Evolutionary conservation across 106 monocot genomes (phyloP).

Genomic region (Acorus calamus): DNA sequence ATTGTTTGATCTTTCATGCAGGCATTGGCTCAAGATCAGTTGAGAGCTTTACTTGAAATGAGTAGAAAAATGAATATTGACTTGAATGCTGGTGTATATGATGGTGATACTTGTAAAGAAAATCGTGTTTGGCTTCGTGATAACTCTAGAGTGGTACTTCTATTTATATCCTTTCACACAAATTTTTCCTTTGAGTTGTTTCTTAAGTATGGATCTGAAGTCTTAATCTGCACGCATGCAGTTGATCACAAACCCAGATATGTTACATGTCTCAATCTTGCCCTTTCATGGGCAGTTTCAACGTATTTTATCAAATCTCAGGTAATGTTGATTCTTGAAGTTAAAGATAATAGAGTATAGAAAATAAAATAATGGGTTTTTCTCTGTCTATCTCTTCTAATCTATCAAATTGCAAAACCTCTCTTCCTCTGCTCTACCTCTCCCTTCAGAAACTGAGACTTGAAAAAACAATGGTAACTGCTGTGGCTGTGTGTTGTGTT

Average conservation of each 20-base stretch:
- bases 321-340: conserved; percentile 20
- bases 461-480: too few relatives aligned
- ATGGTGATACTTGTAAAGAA: conserved; percentile 73
- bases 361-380: too few relatives aligned
- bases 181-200: not conserved
- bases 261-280: conserved; percentile 87
- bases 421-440: too few relatives aligned
- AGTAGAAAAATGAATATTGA: conserved; percentile 24
- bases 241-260: conserved; percentile 97
- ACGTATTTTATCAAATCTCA: conserved; percentile 79
- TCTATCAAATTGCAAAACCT: too few relatives aligned
- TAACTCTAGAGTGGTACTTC: conserved; percentile 63
- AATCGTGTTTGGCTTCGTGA: conserved; percentile 56
- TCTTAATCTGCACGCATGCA: conserved; percentile 23
- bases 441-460: too few relatives aligned
- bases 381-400: too few relatives aligned
- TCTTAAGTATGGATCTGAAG: conserved; percentile 1
- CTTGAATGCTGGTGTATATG: conserved; percentile 63
- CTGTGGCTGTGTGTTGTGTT: too few relatives aligned
- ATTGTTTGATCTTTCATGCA: conserved; percentile 13
- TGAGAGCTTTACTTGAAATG: conserved; percentile 67
- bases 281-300: conserved; percentile 72
- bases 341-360: too few relatives aligned
- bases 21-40: conserved; percentile 96
- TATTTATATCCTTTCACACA: too few relatives aligned